phyloP scores from a whole-genome alignment of 2,329 filamentous ascomycete genomes.

The Aspergillus sojae region DNA sequence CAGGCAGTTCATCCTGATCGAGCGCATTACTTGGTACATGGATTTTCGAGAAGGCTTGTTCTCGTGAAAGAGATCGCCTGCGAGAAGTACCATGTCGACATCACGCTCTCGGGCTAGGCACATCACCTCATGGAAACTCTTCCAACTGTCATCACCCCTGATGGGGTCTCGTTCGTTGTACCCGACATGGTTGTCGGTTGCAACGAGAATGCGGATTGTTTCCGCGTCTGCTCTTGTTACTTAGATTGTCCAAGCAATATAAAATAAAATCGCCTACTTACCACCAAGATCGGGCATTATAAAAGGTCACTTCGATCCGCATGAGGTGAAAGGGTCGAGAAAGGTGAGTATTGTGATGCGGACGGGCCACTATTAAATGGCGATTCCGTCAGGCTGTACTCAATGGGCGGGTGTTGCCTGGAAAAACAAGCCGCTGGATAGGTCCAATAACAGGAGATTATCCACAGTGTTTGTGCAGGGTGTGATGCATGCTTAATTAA shows the following conservation, averaged over 20 bases:
- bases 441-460: not conserved
- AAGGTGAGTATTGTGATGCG: not conserved
- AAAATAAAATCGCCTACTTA: constrained; percentile 17
- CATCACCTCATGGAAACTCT: constrained; percentile 94
- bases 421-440: not conserved
- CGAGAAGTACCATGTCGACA: constrained; percentile 96
- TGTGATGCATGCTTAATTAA: not conserved
- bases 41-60: constrained; percentile 96
- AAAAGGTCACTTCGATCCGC: not conserved
- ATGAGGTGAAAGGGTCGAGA: not conserved
- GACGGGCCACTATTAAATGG: not conserved
- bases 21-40: constrained; percentile 97
- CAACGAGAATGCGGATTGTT: constrained; percentile 90
- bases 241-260: not conserved
- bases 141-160: constrained; percentile 97
- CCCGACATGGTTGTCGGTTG: constrained; percentile 97
- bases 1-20: constrained; percentile 86
- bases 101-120: constrained; percentile 81
- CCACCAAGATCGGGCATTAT: constrained; percentile 33
- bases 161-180: constrained; percentile 91
- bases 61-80: constrained; percentile 94
- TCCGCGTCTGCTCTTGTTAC: constrained; percentile 58
- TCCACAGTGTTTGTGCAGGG: not conserved
- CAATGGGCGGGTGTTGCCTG: constrained; percentile 11
- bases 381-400: constrained; percentile 1